A percentile compares a stretch with the other conserved stretches of the same genome.
phyloP scores from a whole-genome alignment of 1,284 basidiomycete species.

The Cerrena zonata region DNA sequence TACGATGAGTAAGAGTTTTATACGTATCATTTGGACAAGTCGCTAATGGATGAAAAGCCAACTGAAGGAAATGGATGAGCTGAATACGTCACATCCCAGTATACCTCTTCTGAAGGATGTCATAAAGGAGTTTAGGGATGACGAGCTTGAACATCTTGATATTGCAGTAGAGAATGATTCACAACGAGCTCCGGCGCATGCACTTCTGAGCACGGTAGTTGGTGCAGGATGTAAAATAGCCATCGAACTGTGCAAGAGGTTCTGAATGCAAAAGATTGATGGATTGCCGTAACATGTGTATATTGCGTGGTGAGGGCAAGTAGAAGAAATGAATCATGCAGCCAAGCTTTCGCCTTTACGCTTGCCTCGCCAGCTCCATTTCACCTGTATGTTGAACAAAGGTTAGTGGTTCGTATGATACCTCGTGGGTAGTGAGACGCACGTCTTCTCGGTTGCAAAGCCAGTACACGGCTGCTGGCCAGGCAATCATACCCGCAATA shows the following conservation, averaged over 20 bases:
- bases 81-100: conserved; percentile 70
- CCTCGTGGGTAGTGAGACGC: conserved; percentile 20
- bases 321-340: conserved; percentile 10
- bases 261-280: conserved; percentile 34
- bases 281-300: conserved; percentile 2
- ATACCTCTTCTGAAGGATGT: conserved; percentile 72
- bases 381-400: conserved; percentile 22
- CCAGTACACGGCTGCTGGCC: conserved; percentile 43
- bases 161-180: conserved; percentile 86
- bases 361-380: conserved; percentile 34
- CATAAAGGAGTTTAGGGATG: conserved; percentile 85
- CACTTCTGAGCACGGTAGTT: conserved; percentile 79
- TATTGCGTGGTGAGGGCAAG: conserved; percentile 2
- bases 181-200: conserved; percentile 89
- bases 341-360: conserved; percentile 33
- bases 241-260: conserved; percentile 80
- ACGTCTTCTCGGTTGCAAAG: conserved; percentile 29
- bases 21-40: background rate
- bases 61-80: conserved; percentile 59
- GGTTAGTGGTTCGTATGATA: background rate
- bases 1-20: conserved; percentile 81
- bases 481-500: conserved; percentile 41
- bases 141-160: conserved; percentile 91
- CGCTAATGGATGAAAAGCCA: conserved; percentile 46
- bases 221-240: conserved; percentile 85